Conservation (phyloP, 371 early-diverging fungal species). For the Apophysomyces elegans region DNA sequence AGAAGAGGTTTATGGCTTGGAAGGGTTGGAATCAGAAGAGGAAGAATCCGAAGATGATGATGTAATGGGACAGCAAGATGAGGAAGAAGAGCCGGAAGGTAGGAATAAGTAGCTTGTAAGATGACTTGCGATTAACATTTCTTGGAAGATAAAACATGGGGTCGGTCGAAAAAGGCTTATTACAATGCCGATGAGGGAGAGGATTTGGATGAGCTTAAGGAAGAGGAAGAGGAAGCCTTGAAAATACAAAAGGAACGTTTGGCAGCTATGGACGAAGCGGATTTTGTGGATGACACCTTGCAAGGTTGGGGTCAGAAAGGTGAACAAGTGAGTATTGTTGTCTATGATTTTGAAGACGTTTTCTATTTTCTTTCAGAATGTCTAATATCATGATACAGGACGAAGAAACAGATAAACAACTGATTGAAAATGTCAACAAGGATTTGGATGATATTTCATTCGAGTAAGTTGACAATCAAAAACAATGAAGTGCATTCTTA, state of each 20-base stretch:
- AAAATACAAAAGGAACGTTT: slow-evolving; percentile 83
- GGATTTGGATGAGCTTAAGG: slow-evolving; percentile 79
- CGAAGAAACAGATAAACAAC: slow-evolving; percentile 38
- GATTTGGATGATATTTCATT: slow-evolving; percentile 61
- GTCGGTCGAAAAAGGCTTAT: slow-evolving; percentile 69
- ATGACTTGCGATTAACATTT: too few species aligned
- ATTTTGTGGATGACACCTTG: slow-evolving; percentile 83
- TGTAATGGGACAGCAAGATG: slow-evolving; percentile 41
- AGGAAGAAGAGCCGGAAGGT: slow-evolving; percentile 48
- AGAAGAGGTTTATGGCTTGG: slow-evolving; percentile 67
- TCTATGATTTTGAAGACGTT: background rate
- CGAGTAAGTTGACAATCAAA: slow-evolving; percentile 32
- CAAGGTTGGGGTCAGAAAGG: slow-evolving; percentile 44
- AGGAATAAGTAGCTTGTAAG: slow-evolving; percentile 10
- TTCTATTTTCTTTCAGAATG: too few species aligned
- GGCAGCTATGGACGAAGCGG: slow-evolving; percentile 82
- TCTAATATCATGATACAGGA: slow-evolving; percentile 18
- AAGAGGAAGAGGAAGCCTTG: slow-evolving; percentile 92
- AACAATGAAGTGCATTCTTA: background rate
- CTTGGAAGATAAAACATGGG: slow-evolving; percentile 64
- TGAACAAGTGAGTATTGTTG: slow-evolving; percentile 19
- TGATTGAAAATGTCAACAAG: slow-evolving; percentile 60
- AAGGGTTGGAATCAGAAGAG: slow-evolving; percentile 50
- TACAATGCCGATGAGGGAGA: slow-evolving; percentile 80
- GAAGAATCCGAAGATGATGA: slow-evolving; percentile 39